Evolutionary conservation across 2,329 filamentous ascomycete species (phyloP).

Genomic region (Penicillium sp.): DNA sequence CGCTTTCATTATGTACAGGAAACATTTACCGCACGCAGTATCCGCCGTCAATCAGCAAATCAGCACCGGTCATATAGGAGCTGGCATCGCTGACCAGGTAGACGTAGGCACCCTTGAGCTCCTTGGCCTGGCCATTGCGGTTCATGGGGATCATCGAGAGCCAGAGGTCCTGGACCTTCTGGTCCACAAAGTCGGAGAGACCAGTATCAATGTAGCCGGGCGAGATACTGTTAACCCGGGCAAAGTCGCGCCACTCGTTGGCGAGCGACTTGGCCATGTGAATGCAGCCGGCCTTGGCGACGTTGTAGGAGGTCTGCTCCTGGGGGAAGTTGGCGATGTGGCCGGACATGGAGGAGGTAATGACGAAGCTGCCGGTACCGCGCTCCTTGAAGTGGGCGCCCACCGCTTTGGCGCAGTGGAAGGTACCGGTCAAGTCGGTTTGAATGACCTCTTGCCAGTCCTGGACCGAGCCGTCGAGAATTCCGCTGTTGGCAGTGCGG

Average conservation of each 20-base stretch:
- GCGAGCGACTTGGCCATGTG: slow-evolving; percentile 66
- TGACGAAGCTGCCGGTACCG: slow-evolving; percentile 66
- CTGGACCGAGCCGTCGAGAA: slow-evolving; percentile 70
- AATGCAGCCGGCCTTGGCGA: slow-evolving; percentile 69
- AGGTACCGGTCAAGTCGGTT: slow-evolving; percentile 83
- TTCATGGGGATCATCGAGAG: slow-evolving; percentile 64
- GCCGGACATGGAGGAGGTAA: slow-evolving; percentile 66
- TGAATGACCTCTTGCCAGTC: slow-evolving; percentile 78
- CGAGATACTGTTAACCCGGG: slow-evolving; percentile 69
- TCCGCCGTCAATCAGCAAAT: slow-evolving; percentile 55
- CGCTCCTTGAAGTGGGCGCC: slow-evolving; percentile 74
- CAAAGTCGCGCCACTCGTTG: slow-evolving; percentile 72
- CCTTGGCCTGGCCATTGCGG: slow-evolving; percentile 65
- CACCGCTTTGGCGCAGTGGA: slow-evolving; percentile 86
- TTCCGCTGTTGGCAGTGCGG: slow-evolving; percentile 68
- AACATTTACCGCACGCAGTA: slow-evolving; percentile 49
- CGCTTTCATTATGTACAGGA: slow-evolving; percentile 16
- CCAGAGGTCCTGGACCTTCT: slow-evolving; percentile 62
- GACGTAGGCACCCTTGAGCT: slow-evolving; percentile 64
- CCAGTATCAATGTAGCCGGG: slow-evolving; percentile 72
- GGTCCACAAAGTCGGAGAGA: slow-evolving; percentile 65
- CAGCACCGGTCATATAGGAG: slow-evolving; percentile 54
- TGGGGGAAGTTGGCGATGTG: slow-evolving; percentile 63
- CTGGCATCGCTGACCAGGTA: slow-evolving; percentile 54
- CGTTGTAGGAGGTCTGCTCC: slow-evolving; percentile 68